Evolutionary conservation across 106 monocot genomes (phyloP).

Genomic region (Narthecium ossifragum): DNA sequence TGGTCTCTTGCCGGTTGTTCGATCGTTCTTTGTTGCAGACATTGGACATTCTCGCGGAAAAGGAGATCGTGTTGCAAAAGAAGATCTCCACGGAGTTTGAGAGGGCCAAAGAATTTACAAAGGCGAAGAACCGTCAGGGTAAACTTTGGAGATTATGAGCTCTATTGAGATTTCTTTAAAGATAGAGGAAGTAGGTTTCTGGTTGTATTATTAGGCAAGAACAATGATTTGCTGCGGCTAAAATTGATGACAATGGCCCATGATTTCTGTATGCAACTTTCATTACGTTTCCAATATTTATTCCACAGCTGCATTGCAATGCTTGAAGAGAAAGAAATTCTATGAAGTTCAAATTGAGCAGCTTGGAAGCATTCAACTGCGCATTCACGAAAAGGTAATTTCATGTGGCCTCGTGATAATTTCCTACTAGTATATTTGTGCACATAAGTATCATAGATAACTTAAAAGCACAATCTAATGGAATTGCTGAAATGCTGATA

Average conservation of each 20-base stretch:
- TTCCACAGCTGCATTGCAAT: slow-evolving; percentile 60
- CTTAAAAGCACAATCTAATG: not conserved
- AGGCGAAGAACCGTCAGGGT: slow-evolving; percentile 17
- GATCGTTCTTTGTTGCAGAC: slow-evolving; percentile 1
- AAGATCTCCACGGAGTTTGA: slow-evolving; percentile 13
- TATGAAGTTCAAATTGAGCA: slow-evolving; percentile 76
- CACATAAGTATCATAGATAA: not conserved
- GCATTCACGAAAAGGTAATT: slow-evolving; percentile 69
- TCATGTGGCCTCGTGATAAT: not conserved
- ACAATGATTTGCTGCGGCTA: too few relatives aligned
- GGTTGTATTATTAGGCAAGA: too few relatives aligned
- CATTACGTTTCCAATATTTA: too few relatives aligned
- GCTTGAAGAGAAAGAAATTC: slow-evolving; percentile 74
- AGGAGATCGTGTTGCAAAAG: slow-evolving; percentile 17
- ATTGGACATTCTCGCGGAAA: slow-evolving; percentile 17
- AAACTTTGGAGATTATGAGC: too few relatives aligned
- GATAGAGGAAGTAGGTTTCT: too few relatives aligned
- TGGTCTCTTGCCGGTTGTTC: not conserved
- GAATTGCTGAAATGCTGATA: slow-evolving; percentile 8
- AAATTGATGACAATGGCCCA: too few relatives aligned
- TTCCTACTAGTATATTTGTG: not conserved
- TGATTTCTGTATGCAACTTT: too few relatives aligned
- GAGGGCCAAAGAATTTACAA: slow-evolving; percentile 19
- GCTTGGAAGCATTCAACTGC: slow-evolving; percentile 45
- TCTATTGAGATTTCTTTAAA: too few relatives aligned